Evolutionary conservation across 2,329 filamentous ascomycete species (phyloP).

Genomic region (Penicillium aurantiogriseum): DNA sequence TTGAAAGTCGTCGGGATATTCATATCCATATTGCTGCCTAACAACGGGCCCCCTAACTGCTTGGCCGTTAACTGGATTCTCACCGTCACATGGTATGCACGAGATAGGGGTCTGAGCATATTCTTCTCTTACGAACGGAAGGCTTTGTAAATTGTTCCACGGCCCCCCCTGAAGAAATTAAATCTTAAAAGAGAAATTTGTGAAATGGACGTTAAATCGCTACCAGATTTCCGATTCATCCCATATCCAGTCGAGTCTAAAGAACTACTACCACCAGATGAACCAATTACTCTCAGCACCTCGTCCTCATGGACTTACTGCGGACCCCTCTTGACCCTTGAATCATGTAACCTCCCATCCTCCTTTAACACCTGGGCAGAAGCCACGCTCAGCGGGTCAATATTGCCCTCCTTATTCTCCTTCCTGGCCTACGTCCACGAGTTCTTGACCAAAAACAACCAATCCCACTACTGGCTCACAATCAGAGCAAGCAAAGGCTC

Average conservation of each 20-base stretch:
- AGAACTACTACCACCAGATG: conserved; percentile 5
- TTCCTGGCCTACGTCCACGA: conserved; percentile 44
- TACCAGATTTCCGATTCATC: conserved; percentile 22
- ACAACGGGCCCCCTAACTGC: not conserved
- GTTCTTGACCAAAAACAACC: conserved; percentile 36
- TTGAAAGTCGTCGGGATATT: not conserved
- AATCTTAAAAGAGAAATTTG: not conserved
- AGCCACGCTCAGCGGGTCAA: conserved; percentile 35
- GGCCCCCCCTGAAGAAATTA: not conserved
- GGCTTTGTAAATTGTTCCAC: not conserved
- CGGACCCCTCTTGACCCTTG: conserved; percentile 39
- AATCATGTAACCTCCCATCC: conserved; percentile 30
- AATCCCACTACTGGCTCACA: conserved; percentile 50
- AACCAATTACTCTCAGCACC: conserved; percentile 16
- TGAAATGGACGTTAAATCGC: conserved; percentile 17
- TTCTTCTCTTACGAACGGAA: not conserved
- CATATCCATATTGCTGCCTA: not conserved
- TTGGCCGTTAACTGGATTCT: not conserved
- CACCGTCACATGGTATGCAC: not conserved
- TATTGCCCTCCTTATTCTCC: conserved; percentile 39
- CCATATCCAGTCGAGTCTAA: conserved; percentile 12
- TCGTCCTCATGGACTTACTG: conserved; percentile 48
- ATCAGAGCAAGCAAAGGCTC: conserved; percentile 49
- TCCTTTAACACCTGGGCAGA: conserved; percentile 43
- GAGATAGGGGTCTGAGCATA: not conserved